Evolutionary conservation across 192 early-diverging fungal genomes (phyloP).

Genomic region (Dissophora ornata): DNA sequence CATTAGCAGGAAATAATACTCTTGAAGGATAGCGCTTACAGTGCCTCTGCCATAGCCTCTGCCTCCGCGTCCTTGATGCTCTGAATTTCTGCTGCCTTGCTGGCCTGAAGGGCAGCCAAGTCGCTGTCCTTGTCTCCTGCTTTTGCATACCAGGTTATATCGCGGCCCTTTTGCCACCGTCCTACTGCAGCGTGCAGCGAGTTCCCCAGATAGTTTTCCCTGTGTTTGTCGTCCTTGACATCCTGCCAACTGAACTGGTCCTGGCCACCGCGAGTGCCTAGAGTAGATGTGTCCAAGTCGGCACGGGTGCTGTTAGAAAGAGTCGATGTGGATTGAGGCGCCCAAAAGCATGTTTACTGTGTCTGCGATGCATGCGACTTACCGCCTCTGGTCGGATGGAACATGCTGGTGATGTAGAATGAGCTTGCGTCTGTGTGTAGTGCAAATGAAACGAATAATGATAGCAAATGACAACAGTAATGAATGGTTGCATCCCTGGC

Average conservation of each 20-base stretch:
- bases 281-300: neutral
- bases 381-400: constrained; percentile 56
- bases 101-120: constrained; percentile 1
- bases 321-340: no score
- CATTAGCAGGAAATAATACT: no score
- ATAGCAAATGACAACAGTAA: no score
- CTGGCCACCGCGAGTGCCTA: constrained; percentile 56
- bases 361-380: neutral
- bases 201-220: constrained; percentile 90
- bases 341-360: no score
- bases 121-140: constrained; percentile 49
- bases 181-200: constrained; percentile 84
- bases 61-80: constrained; percentile 70
- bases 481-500: no score
- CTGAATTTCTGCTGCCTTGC: constrained; percentile 56
- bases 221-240: constrained; percentile 74
- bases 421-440: neutral
- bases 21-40: no score
- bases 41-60: constrained; percentile 66
- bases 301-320: neutral
- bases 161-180: constrained; percentile 73
- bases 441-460: no score
- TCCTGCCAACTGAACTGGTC: constrained; percentile 71
- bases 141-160: constrained; percentile 82
- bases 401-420: constrained; percentile 16